Evolutionary conservation across 257 asterid genomes (phyloP).

Genomic region (Penstemon eatonii): DNA sequence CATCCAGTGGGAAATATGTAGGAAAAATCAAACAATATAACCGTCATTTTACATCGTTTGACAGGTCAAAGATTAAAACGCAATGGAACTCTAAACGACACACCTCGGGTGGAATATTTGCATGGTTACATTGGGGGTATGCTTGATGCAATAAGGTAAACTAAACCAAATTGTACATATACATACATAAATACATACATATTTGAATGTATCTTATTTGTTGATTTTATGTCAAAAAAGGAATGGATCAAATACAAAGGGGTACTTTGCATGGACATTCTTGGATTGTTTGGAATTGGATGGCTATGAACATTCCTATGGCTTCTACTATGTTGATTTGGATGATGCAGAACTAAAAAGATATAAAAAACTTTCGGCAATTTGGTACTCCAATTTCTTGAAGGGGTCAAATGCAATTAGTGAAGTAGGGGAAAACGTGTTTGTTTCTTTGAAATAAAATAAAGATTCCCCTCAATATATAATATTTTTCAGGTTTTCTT

Average conservation of each 20-base stretch:
- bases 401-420: constrained; percentile 16
- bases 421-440: background rate
- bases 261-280: constrained; percentile 44
- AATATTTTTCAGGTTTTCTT: background rate
- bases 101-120: constrained; percentile 34
- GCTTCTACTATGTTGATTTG: constrained; percentile 40
- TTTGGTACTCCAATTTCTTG: constrained; percentile 32
- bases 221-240: constrained; percentile 14
- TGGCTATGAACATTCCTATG: constrained; percentile 30
- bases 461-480: background rate
- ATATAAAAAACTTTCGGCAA: constrained; percentile 37
- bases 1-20: too few relatives aligned
- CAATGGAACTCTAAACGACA: constrained; percentile 36
- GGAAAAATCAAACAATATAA: too few relatives aligned
- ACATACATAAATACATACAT: too few relatives aligned
- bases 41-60: background rate
- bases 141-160: constrained; percentile 49
- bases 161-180: too few relatives aligned
- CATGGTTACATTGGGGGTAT: constrained; percentile 38
- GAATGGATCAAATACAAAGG: constrained; percentile 44
- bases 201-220: background rate
- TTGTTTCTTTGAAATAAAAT: background rate
- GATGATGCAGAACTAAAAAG: constrained; percentile 29
- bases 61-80: constrained; percentile 34
- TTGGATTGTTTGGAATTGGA: constrained; percentile 43